Evolutionary conservation across 75 land plant genomes (phyloP).

Genomic region (Pinus taeda): DNA sequence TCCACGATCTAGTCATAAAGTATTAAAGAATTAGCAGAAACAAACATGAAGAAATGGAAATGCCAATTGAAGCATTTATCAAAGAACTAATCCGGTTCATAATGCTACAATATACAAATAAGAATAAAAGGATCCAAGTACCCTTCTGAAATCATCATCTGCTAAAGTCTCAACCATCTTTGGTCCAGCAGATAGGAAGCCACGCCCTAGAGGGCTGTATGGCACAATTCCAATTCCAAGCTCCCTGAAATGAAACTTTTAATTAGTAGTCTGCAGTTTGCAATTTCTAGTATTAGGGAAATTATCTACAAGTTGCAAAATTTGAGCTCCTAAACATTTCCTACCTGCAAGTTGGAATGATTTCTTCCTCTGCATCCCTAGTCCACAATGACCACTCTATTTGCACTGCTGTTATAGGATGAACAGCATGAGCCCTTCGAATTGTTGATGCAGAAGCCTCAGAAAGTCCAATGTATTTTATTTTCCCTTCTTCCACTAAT

Average conservation of each 20-base stretch:
- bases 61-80: too few species aligned
- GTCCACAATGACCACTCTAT: slow-evolving; percentile 65
- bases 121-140: slow-evolving; percentile 5
- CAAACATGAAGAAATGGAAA: too few species aligned
- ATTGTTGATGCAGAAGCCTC: slow-evolving; percentile 51
- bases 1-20: too few species aligned
- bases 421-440: slow-evolving; percentile 60
- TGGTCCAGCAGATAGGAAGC: slow-evolving; percentile 39
- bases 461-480: slow-evolving; percentile 51
- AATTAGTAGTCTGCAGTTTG: too few species aligned
- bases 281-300: too few species aligned
- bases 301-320: too few species aligned
- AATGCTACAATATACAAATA: too few species aligned
- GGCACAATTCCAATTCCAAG: slow-evolving; percentile 64
- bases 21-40: too few species aligned
- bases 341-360: slow-evolving; percentile 59
- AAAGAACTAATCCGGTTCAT: too few species aligned
- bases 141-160: slow-evolving; percentile 32
- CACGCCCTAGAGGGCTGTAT: slow-evolving; percentile 59
- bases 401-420: slow-evolving; percentile 61
- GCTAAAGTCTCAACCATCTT: slow-evolving; percentile 18
- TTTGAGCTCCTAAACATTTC: not conserved
- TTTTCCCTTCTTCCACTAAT: slow-evolving; percentile 52
- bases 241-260: slow-evolving; percentile 32
- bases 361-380: slow-evolving; percentile 48